A percentile compares a stretch with the other conserved stretches of the same genome.
These are phyloP conservation scores for Aspergillus heteromorphus DNA, from an alignment of 495 filamentous ascomycete species.

Conservation along the genomic window DNA sequence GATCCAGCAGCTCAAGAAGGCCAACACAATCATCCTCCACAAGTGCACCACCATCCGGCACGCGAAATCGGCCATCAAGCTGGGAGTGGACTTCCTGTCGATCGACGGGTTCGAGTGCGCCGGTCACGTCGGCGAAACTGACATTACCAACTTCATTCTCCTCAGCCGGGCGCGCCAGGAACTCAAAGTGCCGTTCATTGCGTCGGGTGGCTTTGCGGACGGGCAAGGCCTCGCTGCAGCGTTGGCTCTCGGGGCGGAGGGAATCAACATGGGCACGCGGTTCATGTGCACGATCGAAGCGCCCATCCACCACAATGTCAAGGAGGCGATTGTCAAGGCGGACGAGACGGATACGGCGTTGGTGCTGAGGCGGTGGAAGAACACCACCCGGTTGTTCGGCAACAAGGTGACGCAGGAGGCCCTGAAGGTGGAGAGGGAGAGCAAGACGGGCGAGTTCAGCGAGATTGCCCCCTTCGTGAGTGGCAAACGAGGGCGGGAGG, in stretches of 20 bases:
- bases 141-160: conserved; percentile 97
- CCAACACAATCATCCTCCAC: conserved; percentile 75
- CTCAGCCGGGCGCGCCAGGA: conserved; percentile 80
- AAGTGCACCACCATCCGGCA: conserved; percentile 98
- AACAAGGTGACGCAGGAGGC: conserved; percentile 85
- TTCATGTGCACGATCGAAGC: conserved; percentile 93
- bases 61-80: conserved; percentile 84
- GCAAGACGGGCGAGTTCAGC: conserved; percentile 79
- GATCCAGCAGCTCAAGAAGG: conserved; percentile 81
- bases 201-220: conserved; percentile 91
- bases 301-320: conserved; percentile 89
- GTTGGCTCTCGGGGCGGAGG: conserved; percentile 84
- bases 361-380: conserved; percentile 85
- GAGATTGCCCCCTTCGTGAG: conserved; percentile 89
- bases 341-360: conserved; percentile 88
- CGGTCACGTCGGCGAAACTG: conserved; percentile 89
- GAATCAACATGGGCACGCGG: conserved; percentile 91
- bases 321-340: conserved; percentile 83
- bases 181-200: conserved; percentile 86
- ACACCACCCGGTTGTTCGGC: conserved; percentile 80
- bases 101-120: conserved; percentile 99
- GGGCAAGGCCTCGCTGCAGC: conserved; percentile 91
- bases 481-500: conserved; percentile 84
- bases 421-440: conserved; percentile 77
- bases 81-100: conserved; percentile 92